Evolutionary conservation across 495 filamentous ascomycete species (phyloP).

Genomic region (Niebla homalea): DNA sequence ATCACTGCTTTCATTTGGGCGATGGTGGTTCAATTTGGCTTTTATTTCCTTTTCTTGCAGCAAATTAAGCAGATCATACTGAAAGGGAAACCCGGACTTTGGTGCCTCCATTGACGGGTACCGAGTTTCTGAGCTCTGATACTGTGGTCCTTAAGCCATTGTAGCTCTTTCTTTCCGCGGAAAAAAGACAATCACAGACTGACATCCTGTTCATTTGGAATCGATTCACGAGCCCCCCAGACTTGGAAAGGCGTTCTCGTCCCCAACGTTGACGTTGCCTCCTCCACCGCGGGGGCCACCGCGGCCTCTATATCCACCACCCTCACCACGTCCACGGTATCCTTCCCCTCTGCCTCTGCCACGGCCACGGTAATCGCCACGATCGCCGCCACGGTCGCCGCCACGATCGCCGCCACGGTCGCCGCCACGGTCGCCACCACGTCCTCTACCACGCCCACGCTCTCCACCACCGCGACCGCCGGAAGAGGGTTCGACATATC

Average conservation of each 20-base stretch:
- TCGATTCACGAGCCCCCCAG: conserved; percentile 35
- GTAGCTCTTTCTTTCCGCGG: too few species aligned
- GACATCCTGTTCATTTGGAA: neutral
- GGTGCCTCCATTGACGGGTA: too few species aligned
- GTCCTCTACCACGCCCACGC: conserved; percentile 35
- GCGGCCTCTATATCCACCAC: conserved; percentile 25
- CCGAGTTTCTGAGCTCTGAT: too few species aligned
- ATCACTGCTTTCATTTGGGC: too few species aligned
- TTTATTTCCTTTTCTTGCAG: too few species aligned
- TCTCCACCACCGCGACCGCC: conserved; percentile 36
- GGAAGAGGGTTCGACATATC: conserved; percentile 49
- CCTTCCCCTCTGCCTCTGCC: conserved; percentile 26
- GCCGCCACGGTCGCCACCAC: conserved; percentile 33
- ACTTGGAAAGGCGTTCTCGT: conserved; percentile 60
- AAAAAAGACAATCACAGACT: too few species aligned
- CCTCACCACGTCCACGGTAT: conserved; percentile 29
- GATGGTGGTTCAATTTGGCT: too few species aligned
- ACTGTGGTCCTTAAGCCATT: too few species aligned
- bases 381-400: conserved; percentile 28
- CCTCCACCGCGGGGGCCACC: conserved; percentile 26
- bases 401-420: conserved; percentile 32
- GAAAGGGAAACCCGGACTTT: too few species aligned
- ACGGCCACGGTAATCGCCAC: conserved; percentile 33
- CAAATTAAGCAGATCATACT: too few species aligned
- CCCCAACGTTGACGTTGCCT: conserved; percentile 44